phyloP scores from a whole-genome alignment of 768 basidiomycete genomes.

The Leccinum boreale region DNA sequence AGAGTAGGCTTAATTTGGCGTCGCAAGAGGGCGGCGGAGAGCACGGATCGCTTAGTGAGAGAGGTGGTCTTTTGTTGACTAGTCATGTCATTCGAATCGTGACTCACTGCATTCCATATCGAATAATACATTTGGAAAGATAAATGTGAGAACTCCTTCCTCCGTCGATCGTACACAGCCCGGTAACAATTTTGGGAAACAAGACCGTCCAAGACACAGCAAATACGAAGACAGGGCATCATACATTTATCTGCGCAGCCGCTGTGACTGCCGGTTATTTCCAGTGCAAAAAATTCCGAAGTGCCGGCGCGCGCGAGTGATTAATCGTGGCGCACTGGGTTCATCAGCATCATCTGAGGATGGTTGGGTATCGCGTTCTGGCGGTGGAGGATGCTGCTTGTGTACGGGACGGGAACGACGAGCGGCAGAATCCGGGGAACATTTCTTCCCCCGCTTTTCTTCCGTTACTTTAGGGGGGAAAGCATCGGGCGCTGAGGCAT shows the following conservation, averaged over 20 bases:
- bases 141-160: neutral
- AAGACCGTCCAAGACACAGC: neutral
- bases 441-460: constrained; percentile 15
- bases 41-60: constrained; percentile 3
- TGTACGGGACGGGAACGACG: constrained; percentile 26
- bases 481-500: constrained; percentile 37
- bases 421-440: neutral
- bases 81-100: neutral
- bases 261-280: constrained; percentile 21
- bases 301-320: constrained; percentile 19
- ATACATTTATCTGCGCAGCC: constrained; percentile 6
- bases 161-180: constrained; percentile 11
- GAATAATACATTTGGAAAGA: constrained; percentile 6
- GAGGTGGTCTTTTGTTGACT: constrained; percentile 30
- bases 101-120: neutral
- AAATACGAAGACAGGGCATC: neutral
- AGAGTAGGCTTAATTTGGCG: neutral
- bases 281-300: constrained; percentile 40
- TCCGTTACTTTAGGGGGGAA: constrained; percentile 26
- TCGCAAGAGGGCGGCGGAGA: neutral
- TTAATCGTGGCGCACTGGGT: constrained; percentile 6
- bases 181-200: constrained; percentile 3
- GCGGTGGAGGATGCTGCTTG: constrained; percentile 21
- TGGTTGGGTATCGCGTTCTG: constrained; percentile 7
- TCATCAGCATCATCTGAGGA: constrained; percentile 3